phyloP scores from a whole-genome alignment of 2,329 filamentous ascomycete genomes.

The Neofusicoccum cordaticola region DNA sequence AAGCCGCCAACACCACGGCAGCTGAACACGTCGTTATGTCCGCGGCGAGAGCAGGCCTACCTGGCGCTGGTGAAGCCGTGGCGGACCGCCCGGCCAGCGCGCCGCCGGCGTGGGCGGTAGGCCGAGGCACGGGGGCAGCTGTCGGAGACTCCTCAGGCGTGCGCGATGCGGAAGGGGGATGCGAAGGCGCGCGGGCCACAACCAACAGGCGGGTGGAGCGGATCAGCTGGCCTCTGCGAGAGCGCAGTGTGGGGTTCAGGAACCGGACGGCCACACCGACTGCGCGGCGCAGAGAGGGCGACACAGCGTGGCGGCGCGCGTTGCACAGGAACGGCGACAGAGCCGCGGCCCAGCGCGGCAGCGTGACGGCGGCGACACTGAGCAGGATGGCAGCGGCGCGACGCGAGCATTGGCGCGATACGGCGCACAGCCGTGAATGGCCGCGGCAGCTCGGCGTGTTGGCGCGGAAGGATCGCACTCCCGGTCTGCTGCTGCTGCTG shows the following conservation, averaged over 20 bases:
- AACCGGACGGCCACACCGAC: background rate
- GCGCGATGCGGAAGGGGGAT: background rate
- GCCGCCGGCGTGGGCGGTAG: background rate
- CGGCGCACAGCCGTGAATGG: background rate
- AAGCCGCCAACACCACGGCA: background rate
- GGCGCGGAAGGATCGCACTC: constrained; percentile 9
- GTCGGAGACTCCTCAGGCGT: no score
- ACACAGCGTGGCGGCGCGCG: no score
- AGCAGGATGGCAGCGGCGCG: background rate
- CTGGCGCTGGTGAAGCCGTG: background rate
- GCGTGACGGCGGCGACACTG: background rate
- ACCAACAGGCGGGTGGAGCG: background rate
- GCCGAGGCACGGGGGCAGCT: no score
- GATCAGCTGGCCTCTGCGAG: background rate
- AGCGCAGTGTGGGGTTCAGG: constrained; percentile 7
- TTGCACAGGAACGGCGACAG: background rate
- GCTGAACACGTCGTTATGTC: background rate
- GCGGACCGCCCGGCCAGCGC: background rate
- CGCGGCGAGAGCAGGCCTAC: background rate
- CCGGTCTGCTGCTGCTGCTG: background rate
- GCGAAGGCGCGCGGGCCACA: background rate
- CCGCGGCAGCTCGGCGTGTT: constrained; percentile 1
- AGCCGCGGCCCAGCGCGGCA: background rate
- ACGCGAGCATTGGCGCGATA: background rate
- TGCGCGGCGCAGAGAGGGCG: no score